These are phyloP conservation scores for Apiospora kogelbergensis DNA, from an alignment of 2,329 filamentous ascomycete genomes.

Conservation along the genomic window DNA sequence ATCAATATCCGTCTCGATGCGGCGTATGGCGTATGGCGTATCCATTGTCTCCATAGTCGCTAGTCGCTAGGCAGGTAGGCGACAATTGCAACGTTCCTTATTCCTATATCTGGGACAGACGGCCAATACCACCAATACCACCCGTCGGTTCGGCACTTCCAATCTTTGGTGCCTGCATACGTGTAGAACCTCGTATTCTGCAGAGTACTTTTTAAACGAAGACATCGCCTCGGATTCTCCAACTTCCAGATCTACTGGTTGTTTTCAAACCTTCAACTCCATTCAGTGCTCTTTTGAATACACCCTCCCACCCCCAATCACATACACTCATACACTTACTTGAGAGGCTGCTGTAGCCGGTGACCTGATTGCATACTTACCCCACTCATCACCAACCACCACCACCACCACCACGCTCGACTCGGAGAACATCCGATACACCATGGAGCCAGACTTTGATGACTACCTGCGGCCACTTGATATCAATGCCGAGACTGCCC, in stretches of 20 bases:
- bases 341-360: not conserved
- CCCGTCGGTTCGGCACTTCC: not conserved
- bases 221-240: not conserved
- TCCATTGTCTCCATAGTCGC: not conserved
- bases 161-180: slow-evolving; percentile 2
- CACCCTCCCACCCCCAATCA: not conserved
- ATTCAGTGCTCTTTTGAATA: not conserved
- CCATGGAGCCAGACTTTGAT: slow-evolving; percentile 26
- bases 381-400: not conserved
- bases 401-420: not conserved
- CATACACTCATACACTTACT: not conserved
- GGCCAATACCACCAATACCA: not conserved
- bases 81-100: not conserved
- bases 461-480: slow-evolving; percentile 52
- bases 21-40: too few species aligned
- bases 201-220: not conserved
- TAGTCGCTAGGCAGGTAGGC: not conserved
- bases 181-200: slow-evolving; percentile 4
- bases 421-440: not conserved
- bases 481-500: slow-evolving; percentile 46
- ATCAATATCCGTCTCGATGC: not conserved
- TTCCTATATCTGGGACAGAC: slow-evolving; percentile 6
- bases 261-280: not conserved
- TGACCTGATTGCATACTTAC: slow-evolving; percentile 4
- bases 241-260: not conserved